These are phyloP conservation scores for Juncus effusus DNA, from an alignment of 176 grass and related monocot genomes.

Conservation along the genomic window DNA sequence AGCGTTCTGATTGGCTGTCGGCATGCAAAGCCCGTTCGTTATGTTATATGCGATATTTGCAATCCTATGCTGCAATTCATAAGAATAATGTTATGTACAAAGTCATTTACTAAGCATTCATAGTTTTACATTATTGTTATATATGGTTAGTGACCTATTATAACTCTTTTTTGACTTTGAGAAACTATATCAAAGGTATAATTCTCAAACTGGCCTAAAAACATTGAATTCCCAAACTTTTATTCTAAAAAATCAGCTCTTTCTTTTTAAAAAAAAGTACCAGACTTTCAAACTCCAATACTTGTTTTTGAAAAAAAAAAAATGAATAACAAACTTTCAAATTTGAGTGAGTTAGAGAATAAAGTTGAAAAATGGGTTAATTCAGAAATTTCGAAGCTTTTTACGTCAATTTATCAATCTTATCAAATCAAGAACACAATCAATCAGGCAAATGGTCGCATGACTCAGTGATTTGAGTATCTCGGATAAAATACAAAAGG, in stretches of 20 bases:
- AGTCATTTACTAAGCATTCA: not conserved
- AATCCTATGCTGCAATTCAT: constrained; percentile 42
- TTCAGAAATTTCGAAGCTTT: too few relatives aligned
- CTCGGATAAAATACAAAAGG: too few relatives aligned
- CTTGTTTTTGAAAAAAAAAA: too few relatives aligned
- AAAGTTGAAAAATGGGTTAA: too few relatives aligned
- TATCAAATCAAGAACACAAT: too few relatives aligned
- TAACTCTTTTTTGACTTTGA: not conserved
- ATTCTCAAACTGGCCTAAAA: not conserved
- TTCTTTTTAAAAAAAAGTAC: not conserved
- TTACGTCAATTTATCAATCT: too few relatives aligned
- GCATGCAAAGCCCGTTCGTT: constrained; percentile 37
- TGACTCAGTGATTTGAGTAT: too few relatives aligned
- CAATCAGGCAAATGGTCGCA: too few relatives aligned
- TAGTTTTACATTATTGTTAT: not conserved
- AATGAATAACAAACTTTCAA: too few relatives aligned
- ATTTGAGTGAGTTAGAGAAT: too few relatives aligned
- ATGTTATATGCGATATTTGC: constrained; percentile 59
- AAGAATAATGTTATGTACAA: not conserved
- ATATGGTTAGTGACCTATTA: not conserved
- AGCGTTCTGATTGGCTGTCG: constrained; percentile 19
- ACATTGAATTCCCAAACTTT: too few relatives aligned
- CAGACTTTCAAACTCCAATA: too few relatives aligned
- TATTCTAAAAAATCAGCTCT: not conserved
- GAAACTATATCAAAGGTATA: not conserved